Evolutionary conservation across 2,329 filamentous ascomycete species (phyloP).

Genomic region (Diaporthe capsici): DNA sequence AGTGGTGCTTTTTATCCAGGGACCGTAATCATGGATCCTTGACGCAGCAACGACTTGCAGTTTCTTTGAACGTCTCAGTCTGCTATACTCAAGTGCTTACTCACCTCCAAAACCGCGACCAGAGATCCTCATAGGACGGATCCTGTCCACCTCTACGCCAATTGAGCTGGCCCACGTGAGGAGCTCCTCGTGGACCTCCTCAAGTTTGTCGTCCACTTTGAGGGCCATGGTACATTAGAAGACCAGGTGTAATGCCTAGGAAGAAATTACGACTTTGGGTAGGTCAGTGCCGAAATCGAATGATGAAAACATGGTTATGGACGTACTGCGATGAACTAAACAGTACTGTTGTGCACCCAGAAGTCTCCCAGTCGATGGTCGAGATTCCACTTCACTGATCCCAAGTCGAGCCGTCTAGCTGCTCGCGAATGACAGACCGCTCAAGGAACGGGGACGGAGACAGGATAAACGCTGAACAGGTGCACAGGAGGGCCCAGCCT

Average conservation of each 20-base stretch:
- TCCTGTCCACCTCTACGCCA: slow-evolving; percentile 77
- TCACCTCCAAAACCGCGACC: slow-evolving; percentile 78
- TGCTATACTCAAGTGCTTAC: neutral
- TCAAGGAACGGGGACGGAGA: neutral
- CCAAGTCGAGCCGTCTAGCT: neutral
- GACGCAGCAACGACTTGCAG: neutral
- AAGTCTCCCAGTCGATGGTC: neutral
- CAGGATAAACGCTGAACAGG: neutral
- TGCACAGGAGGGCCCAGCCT: neutral
- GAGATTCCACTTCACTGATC: neutral
- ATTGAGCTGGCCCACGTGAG: slow-evolving; percentile 76
- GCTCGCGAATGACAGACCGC: neutral
- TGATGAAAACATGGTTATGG: neutral
- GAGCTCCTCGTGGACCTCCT: slow-evolving; percentile 63
- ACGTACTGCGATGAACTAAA: neutral
- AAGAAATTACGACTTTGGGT: neutral
- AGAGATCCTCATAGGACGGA: slow-evolving; percentile 76
- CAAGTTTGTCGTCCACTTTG: slow-evolving; percentile 38
- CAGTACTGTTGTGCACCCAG: neutral
- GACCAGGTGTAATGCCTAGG: no score
- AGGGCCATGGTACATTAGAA: neutral
- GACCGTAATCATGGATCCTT: no score
- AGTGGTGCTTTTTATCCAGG: neutral
- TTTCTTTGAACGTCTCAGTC: neutral
- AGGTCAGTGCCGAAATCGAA: neutral